Conservation (phyloP, 169 alveolate species). For the Plasmodium billcollinsi region DNA sequence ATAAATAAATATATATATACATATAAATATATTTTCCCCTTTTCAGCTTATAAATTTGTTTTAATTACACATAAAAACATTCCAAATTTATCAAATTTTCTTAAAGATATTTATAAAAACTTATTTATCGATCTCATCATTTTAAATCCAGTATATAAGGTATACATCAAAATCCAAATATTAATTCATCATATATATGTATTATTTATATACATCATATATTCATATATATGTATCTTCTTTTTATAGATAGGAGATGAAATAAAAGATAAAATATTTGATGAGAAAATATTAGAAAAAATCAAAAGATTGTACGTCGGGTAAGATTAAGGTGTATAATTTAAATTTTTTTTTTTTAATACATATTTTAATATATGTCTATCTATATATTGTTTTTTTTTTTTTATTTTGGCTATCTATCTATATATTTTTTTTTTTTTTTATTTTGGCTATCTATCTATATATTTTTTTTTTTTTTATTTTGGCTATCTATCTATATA, state of each 20-base stretch:
- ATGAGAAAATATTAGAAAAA: slow-evolving; percentile 55
- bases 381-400: no score
- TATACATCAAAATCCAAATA: neutral
- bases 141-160: slow-evolving; percentile 63
- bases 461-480: neutral
- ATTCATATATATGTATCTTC: slow-evolving; percentile 3
- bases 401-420: no score
- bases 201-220: neutral
- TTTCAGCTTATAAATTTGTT: slow-evolving; percentile 68
- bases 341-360: neutral
- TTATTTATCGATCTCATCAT: slow-evolving; percentile 53
- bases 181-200: neutral
- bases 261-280: slow-evolving; percentile 55
- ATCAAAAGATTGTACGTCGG: slow-evolving; percentile 18
- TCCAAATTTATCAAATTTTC: slow-evolving; percentile 53
- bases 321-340: neutral
- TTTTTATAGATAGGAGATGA: slow-evolving; percentile 60
- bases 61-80: slow-evolving; percentile 50
- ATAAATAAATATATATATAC: neutral
- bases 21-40: slow-evolving; percentile 6
- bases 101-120: slow-evolving; percentile 64
- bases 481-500: no score
- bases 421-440: neutral
- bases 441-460: neutral
- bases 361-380: neutral